Conservation (phyloP, 2,329 filamentous ascomycete species). For the Colletotrichum noveboracense region DNA sequence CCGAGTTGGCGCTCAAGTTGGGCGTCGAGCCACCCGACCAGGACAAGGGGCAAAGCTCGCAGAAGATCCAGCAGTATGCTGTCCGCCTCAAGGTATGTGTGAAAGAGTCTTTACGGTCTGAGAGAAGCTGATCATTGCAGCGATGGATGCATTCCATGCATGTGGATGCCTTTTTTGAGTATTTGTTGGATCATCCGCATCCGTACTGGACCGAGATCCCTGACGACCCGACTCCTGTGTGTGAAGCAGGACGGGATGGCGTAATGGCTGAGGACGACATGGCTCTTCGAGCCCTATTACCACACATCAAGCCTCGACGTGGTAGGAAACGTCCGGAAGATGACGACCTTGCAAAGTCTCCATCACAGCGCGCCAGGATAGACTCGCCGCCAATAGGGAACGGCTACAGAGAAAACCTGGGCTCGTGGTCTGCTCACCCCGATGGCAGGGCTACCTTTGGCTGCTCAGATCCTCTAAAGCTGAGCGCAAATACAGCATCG, state of each 20-base stretch:
- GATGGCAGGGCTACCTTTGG: conserved; percentile 37
- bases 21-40: conserved; percentile 85
- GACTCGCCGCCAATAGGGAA: conserved; percentile 26
- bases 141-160: conserved; percentile 98
- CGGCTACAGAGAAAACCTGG: conserved; percentile 39
- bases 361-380: conserved; percentile 60
- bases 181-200: conserved; percentile 78
- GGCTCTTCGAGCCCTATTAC: conserved; percentile 81
- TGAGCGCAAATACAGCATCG: conserved; percentile 35
- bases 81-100: conserved; percentile 80
- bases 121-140: conserved; percentile 42
- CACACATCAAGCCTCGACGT: conserved; percentile 71
- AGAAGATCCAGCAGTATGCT: conserved; percentile 95
- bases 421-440: conserved; percentile 54
- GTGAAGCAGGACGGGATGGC: conserved; percentile 75
- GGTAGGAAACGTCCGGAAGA: conserved; percentile 70
- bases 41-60: conserved; percentile 85
- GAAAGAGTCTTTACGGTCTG: background rate
- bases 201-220: conserved; percentile 83
- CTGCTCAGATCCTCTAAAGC: conserved; percentile 41
- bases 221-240: conserved; percentile 63
- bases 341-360: conserved; percentile 53
- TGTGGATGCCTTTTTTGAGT: conserved; percentile 93
- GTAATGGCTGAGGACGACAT: conserved; percentile 88
- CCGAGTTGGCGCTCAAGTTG: conserved; percentile 83